Evolutionary conservation across 192 early-diverging fungal genomes (phyloP).

Genomic region (Backusella circina): DNA sequence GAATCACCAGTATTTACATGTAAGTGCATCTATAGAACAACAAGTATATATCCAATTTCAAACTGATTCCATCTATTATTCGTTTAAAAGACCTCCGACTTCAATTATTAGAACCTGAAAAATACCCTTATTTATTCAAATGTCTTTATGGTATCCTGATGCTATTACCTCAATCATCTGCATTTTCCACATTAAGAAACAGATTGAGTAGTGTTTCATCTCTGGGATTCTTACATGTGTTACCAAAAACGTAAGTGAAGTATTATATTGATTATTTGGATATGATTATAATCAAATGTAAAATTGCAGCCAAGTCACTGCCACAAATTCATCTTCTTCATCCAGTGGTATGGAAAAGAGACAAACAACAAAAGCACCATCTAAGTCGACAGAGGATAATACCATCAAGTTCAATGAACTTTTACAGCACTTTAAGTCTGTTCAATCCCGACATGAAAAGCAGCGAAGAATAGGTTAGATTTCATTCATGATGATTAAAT

Average conservation of each 20-base stretch:
- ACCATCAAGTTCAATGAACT: slow-evolving; percentile 65
- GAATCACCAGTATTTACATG: slow-evolving; percentile 98
- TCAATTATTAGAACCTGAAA: slow-evolving; percentile 89
- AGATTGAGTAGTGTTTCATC: slow-evolving; percentile 85
- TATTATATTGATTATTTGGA: neutral
- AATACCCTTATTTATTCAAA: slow-evolving; percentile 87
- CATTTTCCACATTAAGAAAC: slow-evolving; percentile 93
- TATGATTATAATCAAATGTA: neutral
- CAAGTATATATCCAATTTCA: no score
- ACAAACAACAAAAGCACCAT: slow-evolving; percentile 6
- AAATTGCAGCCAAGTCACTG: neutral
- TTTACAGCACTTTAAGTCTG: slow-evolving; percentile 66
- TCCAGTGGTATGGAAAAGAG: slow-evolving; percentile 12
- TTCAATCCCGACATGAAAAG: slow-evolving; percentile 74
- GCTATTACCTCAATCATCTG: slow-evolving; percentile 94
- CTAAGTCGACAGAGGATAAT: slow-evolving; percentile 28
- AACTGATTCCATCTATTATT: neutral
- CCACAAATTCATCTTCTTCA: slow-evolving; percentile 3
- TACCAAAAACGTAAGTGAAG: slow-evolving; percentile 48
- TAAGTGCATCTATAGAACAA: slow-evolving; percentile 24
- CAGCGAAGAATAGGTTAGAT: slow-evolving; percentile 44
- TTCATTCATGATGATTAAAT: no score
- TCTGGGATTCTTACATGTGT: slow-evolving; percentile 58
- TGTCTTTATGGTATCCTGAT: slow-evolving; percentile 95
- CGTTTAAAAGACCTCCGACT: slow-evolving; percentile 68